Base-by-base conservation (phyloP, 2,329 filamentous ascomycete species). In the Cladosporium oxysporum region DNA sequence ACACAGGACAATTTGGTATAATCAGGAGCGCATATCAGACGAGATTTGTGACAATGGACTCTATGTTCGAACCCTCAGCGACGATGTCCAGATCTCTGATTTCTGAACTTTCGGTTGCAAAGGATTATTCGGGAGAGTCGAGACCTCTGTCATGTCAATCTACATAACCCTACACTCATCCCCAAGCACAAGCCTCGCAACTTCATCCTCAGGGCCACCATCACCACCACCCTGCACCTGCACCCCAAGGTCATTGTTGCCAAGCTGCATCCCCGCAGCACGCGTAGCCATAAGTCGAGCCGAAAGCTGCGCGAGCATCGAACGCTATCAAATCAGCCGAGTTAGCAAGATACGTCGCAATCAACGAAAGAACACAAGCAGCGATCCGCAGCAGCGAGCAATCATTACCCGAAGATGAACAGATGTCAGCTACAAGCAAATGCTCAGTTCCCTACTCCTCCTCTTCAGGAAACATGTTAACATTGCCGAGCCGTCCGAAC, bases 111-210 rank as follows among this genome's bases (percentile, higher is more conserved):
- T n/a, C 7, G 16, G 16, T 18, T n/a, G n/a, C 5, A 3, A 6
- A 41, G 5, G 37, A 18, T 41, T n/a, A n/a, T 16, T 7, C 37
- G 5, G 14, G 16, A 41, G 18, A 21, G 7, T 21, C 41, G 41
- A 47, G n/a, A 47, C 41, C 7, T 21, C 8, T 12, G 8, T 53
- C 28, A 55, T 33, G 18, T 14, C 5, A 14, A 2, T 26, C 53
- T 67, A 73, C 58, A 71, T 69, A n/a, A 74, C 67, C n/a, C 69
- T 62, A 47, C 72, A 74, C 37, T 74, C 72, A 26, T 74, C 71
- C 21, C 68, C 69, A 41, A 73, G 35, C 29, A 69, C 64, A 33
- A 73, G 57, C 66, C 70, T 66, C 31, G 41, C 58, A 28, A 62
- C 31, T 14, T 52, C 57, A 21, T 66, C 64, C 18, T 64, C 65